These are phyloP conservation scores for Gossypium anomalum DNA, from an alignment of 345 rosid genomes.

Conservation along the genomic window DNA sequence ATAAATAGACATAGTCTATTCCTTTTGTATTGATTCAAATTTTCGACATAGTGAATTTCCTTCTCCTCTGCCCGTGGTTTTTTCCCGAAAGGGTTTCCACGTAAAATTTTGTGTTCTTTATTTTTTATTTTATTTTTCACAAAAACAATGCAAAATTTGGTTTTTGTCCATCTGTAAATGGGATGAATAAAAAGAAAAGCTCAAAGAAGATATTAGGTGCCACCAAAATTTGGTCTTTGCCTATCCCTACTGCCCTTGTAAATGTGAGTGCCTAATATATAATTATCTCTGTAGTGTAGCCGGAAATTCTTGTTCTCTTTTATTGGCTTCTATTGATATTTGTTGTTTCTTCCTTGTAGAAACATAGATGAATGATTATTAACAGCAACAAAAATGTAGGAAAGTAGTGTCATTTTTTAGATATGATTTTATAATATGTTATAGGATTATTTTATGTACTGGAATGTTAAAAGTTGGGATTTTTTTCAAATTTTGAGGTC, in stretches of 20 bases:
- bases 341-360: background rate
- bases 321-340: constrained; percentile 21
- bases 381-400: background rate
- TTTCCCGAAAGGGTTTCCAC: too few relatives aligned
- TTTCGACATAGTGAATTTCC: too few relatives aligned
- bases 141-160: too few relatives aligned
- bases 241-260: constrained; percentile 24
- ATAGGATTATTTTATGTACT: background rate
- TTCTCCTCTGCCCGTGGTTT: too few relatives aligned
- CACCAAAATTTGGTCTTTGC: constrained; percentile 28
- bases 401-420: background rate
- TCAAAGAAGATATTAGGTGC: constrained; percentile 18
- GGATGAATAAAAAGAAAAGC: constrained; percentile 18
- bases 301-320: constrained; percentile 28
- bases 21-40: too few relatives aligned
- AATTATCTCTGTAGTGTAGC: constrained; percentile 31
- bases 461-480: background rate
- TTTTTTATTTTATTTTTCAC: too few relatives aligned
- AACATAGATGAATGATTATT: constrained; percentile 11
- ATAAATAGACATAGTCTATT: too few relatives aligned
- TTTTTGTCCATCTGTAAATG: background rate
- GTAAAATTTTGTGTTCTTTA: too few relatives aligned
- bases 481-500: background rate
- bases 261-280: constrained; percentile 28
- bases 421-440: background rate